Conservation (phyloP, 495 filamentous ascomycete species). For the Trichoderma parareesei region DNA sequence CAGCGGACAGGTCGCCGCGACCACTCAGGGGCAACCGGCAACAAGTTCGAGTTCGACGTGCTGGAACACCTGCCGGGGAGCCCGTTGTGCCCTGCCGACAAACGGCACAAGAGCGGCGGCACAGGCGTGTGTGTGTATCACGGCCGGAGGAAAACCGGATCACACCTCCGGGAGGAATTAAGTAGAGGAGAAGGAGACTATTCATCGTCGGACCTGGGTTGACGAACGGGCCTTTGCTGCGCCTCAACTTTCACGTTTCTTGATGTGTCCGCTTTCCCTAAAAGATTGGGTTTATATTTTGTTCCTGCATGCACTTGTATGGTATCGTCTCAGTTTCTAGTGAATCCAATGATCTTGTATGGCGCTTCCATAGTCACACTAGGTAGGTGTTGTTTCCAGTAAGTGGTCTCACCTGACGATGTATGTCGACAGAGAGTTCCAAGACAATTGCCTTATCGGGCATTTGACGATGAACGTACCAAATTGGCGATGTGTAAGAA, state of each 20-base stretch:
- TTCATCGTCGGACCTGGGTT: background rate
- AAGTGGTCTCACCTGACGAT: background rate
- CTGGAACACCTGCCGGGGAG: slow-evolving; percentile 59
- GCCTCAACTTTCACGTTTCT: too few relatives aligned
- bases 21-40: background rate
- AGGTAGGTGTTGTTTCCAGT: too few relatives aligned
- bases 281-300: too few relatives aligned
- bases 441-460: background rate
- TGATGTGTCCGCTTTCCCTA: too few relatives aligned
- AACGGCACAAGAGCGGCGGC: slow-evolving; percentile 43
- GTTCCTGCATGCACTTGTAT: too few relatives aligned
- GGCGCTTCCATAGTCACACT: too few relatives aligned
- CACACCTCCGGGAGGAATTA: background rate
- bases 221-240: background rate
- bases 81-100: slow-evolving; percentile 55
- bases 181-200: background rate
- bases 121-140: slow-evolving; percentile 47
- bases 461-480: slow-evolving; percentile 2
- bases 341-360: too few relatives aligned
- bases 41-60: slow-evolving; percentile 43
- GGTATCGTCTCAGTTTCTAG: too few relatives aligned
- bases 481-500: background rate
- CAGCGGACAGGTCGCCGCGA: background rate
- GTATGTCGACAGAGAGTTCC: background rate
- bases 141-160: slow-evolving; percentile 16